Evolutionary conservation across 2,329 filamentous ascomycete species (phyloP).

Genomic region (Aspergillus phoenicis): DNA sequence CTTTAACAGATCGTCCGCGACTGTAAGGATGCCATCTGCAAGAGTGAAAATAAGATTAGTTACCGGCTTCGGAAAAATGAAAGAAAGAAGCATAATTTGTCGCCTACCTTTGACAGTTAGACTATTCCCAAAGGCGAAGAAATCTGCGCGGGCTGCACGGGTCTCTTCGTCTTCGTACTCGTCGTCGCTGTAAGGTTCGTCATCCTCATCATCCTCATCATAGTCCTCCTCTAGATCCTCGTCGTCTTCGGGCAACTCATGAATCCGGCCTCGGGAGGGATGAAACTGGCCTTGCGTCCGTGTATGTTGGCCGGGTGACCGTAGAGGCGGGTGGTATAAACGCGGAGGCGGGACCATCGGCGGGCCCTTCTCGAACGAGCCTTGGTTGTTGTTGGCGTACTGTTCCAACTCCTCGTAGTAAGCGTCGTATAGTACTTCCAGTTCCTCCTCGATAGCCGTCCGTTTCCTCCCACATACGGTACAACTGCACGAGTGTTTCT

Average conservation of each 20-base stretch:
- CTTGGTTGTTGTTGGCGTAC: constrained; percentile 84
- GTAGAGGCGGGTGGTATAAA: constrained; percentile 59
- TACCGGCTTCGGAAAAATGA: constrained; percentile 20
- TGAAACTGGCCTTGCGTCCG: constrained; percentile 59
- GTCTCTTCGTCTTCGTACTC: constrained; percentile 65
- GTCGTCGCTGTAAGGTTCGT: constrained; percentile 67
- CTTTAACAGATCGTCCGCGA: constrained; percentile 96
- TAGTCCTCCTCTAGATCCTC: constrained; percentile 57
- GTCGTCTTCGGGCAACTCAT: constrained; percentile 60
- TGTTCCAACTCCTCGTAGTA: constrained; percentile 98
- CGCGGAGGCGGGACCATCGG: constrained; percentile 70
- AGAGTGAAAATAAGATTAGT: constrained; percentile 47
- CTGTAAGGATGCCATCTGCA: constrained; percentile 90
- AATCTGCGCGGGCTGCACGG: constrained; percentile 70
- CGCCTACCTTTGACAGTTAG: constrained; percentile 81
- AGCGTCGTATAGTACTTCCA: constrained; percentile 95
- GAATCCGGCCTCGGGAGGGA: constrained; percentile 73
- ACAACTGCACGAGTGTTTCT: constrained; percentile 98
- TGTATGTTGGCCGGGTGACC: constrained; percentile 62
- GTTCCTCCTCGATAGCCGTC: constrained; percentile 94
- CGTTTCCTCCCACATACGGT: constrained; percentile 95
- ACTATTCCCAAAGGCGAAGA: constrained; percentile 97
- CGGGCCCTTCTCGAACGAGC: constrained; percentile 60
- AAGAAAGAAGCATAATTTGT: constrained; percentile 13
- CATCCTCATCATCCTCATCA: constrained; percentile 71